Conservation (phyloP, 2,329 filamentous ascomycete species). For the Talaromyces sp. region DNA sequence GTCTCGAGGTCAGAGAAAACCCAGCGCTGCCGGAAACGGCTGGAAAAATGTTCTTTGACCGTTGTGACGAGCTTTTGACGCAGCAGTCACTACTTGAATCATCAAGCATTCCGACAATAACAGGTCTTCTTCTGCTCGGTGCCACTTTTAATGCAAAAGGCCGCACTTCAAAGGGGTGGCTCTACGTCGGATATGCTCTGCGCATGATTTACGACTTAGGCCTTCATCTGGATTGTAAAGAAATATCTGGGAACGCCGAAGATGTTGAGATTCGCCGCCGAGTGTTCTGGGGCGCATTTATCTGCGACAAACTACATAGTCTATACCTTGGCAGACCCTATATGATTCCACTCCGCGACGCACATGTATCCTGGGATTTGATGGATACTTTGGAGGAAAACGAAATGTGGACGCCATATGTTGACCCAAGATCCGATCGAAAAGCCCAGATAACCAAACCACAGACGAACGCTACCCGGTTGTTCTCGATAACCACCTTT, state of each 20-base stretch:
- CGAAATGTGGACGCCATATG: constrained; percentile 27
- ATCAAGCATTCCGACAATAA: constrained; percentile 38
- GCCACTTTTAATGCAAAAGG: constrained; percentile 27
- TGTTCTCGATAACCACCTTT: constrained; percentile 36
- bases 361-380: constrained; percentile 29
- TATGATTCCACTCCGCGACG: constrained; percentile 29
- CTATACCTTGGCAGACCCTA: constrained; percentile 54
- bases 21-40: constrained; percentile 34
- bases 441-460: not conserved
- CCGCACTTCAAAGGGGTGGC: constrained; percentile 34
- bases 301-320: constrained; percentile 52
- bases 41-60: constrained; percentile 38
- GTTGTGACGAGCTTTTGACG: constrained; percentile 37
- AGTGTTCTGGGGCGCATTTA: constrained; percentile 34
- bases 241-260: constrained; percentile 21
- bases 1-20: constrained; percentile 33
- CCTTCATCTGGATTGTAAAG: constrained; percentile 36
- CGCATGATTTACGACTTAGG: constrained; percentile 44
- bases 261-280: constrained; percentile 29
- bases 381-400: constrained; percentile 32
- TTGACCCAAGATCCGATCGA: constrained; percentile 16
- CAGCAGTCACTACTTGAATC: constrained; percentile 33
- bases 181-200: constrained; percentile 41
- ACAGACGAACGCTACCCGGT: not conserved
- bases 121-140: constrained; percentile 32